phyloP scores from a whole-genome alignment of 495 filamentous ascomycete species.

The Thozetella sp. region DNA sequence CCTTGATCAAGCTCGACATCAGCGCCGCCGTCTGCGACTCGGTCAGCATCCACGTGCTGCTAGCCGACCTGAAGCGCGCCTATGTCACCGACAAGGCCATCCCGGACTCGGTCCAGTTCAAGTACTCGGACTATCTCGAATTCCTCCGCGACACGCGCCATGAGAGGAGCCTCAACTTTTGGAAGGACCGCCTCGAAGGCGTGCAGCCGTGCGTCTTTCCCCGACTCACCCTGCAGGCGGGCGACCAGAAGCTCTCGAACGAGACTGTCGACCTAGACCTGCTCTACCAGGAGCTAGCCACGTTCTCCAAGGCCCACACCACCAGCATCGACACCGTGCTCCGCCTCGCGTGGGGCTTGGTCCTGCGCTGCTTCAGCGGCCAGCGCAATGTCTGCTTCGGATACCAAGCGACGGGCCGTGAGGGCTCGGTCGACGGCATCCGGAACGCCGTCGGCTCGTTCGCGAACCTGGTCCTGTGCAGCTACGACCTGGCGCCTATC shows the following conservation, averaged over 20 bases:
- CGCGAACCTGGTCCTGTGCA: slow-evolving; percentile 37
- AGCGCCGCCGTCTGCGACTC: slow-evolving; percentile 48
- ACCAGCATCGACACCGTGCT: slow-evolving; percentile 34
- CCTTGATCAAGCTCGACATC: slow-evolving; percentile 45
- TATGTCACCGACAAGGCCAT: slow-evolving; percentile 35
- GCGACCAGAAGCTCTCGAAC: slow-evolving; percentile 27
- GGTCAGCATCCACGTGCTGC: slow-evolving; percentile 39
- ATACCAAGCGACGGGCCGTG: slow-evolving; percentile 40
- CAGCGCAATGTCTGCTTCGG: slow-evolving; percentile 42
- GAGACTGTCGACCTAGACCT: slow-evolving; percentile 36
- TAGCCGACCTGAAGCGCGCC: slow-evolving; percentile 38
- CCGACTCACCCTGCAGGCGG: slow-evolving; percentile 20
- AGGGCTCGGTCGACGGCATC: slow-evolving; percentile 34
- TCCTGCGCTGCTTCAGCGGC: slow-evolving; percentile 43
- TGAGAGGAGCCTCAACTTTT: slow-evolving; percentile 34
- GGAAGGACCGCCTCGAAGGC: slow-evolving; percentile 37
- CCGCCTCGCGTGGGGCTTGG: slow-evolving; percentile 47
- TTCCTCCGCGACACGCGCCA: slow-evolving; percentile 31
- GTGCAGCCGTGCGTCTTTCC: slow-evolving; percentile 40
- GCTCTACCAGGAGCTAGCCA: slow-evolving; percentile 28
- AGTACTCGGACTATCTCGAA: slow-evolving; percentile 37
- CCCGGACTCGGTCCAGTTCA: slow-evolving; percentile 25
- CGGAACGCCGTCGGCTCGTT: slow-evolving; percentile 42
- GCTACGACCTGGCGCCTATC: slow-evolving; percentile 25
- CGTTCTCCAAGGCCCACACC: slow-evolving; percentile 31